phyloP scores from a whole-genome alignment of 768 basidiomycete genomes.

The Psilocybe tampanensis region DNA sequence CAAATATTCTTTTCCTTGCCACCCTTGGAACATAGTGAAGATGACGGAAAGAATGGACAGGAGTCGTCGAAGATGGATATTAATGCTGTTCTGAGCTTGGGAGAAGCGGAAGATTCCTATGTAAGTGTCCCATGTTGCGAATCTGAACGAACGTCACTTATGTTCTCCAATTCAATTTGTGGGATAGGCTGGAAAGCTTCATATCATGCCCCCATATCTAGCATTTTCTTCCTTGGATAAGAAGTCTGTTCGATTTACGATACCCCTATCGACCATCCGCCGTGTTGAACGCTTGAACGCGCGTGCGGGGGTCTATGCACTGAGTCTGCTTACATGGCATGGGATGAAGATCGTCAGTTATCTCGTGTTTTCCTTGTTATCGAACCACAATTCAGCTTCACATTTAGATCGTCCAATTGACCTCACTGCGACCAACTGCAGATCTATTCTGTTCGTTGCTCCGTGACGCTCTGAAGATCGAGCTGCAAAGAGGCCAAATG shows the following conservation, averaged over 20 bases:
- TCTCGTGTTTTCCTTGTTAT: background rate
- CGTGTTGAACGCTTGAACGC: constrained; percentile 94
- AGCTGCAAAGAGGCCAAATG: constrained; percentile 91
- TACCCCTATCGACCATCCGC: constrained; percentile 90
- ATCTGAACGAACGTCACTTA: constrained; percentile 3
- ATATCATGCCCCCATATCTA: constrained; percentile 88
- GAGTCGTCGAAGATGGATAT: constrained; percentile 73
- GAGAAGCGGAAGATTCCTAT: constrained; percentile 89
- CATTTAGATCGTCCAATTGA: constrained; percentile 85
- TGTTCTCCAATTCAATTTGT: background rate
- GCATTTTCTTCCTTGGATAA: constrained; percentile 90
- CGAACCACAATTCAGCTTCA: constrained; percentile 4
- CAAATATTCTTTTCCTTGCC: constrained; percentile 89
- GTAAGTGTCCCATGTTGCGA: constrained; percentile 54
- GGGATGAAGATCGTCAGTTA: constrained; percentile 84
- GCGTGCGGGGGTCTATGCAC: constrained; percentile 93
- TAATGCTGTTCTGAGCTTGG: constrained; percentile 84
- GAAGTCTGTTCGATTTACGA: constrained; percentile 88
- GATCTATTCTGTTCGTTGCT: constrained; percentile 91
- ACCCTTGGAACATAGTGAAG: constrained; percentile 32
- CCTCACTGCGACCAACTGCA: constrained; percentile 89
- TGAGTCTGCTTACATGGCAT: constrained; percentile 93
- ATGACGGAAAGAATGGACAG: constrained; percentile 44
- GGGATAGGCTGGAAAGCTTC: constrained; percentile 82
- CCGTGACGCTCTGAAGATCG: constrained; percentile 85